Base-by-base conservation (phyloP, 208 protist species). In the Trypanosoma scelopori region DNA sequence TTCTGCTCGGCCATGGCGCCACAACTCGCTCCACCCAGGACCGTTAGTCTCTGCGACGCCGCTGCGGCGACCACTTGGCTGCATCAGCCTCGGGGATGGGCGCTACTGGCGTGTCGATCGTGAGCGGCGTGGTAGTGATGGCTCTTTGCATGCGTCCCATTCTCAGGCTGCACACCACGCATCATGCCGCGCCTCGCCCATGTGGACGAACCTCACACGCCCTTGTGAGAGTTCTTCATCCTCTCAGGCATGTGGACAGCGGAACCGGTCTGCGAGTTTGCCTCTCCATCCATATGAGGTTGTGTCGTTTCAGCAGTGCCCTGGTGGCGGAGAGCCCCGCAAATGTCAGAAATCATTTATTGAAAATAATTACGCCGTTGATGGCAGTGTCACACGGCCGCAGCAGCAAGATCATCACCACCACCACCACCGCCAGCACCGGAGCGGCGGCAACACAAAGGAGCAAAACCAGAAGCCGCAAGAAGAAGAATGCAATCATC, bases 31-130 rank as follows among this genome's bases (percentile, higher is more conserved):
- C 30, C 50, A 63, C 16, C 45, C 58, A 13, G 27, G 70, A 25
- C 60, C 73, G 12, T 74, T 78, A 39, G 68, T 66, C 5, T 53
- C 69, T 13, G 55, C 81, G 12, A 60, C 86, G 30, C 69, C 69
- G 23, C 43, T 92, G 5, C 64, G 74, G 18, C 77, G 82, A 7
- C 86, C 86, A 16, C 73, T 92, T 12, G 86, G 86, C 7, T 83
- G 76, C 63, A 89, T 92, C 30, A 78, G 78, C 55, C 47, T 81
- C 18, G 80, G 85, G 28, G 82, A 74, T 22, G 82, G 79, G 25
- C 65, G 66, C 43, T 86, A 84, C 47, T 52, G 71, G 1, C 71
- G 13, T 65, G 68, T 39, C 49, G 42, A 5, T 55, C 23, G 30
- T 22, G 11, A 22, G 18, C 13, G 12, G 27, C n/a, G 7, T 23